Evolutionary conservation across 495 filamentous ascomycete species (phyloP).

Genomic region (Cercophora newfieldiana): DNA sequence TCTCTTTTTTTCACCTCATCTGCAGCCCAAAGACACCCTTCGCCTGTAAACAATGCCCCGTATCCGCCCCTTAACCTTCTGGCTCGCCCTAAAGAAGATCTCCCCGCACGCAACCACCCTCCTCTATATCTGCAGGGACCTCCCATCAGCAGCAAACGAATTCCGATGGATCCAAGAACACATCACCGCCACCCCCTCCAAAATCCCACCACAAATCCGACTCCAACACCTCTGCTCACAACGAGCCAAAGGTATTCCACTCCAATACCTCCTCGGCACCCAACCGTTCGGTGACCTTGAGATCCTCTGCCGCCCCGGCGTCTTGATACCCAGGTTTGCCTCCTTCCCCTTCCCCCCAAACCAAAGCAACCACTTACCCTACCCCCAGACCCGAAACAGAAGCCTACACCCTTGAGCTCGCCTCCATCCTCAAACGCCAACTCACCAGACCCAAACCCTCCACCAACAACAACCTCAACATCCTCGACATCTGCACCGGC

Average conservation of each 20-base stretch:
- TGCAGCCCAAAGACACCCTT: neutral
- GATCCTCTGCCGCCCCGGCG: conserved; percentile 71
- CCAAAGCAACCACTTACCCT: neutral
- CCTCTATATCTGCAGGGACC: conserved; percentile 66
- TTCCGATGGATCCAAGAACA: conserved; percentile 83
- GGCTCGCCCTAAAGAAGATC: conserved; percentile 52
- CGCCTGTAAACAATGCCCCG: conserved; percentile 66
- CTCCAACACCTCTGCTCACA: conserved; percentile 54
- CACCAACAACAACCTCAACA: too few species aligned
- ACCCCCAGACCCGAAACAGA: conserved; percentile 63
- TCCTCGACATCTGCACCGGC: conserved; percentile 87
- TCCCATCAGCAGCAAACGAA: conserved; percentile 70
- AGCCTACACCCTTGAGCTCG: conserved; percentile 60
- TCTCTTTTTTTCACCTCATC: too few species aligned
- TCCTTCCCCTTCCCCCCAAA: neutral
- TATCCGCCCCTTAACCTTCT: conserved; percentile 59
- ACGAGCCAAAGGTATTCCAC: conserved; percentile 65
- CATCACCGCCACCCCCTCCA: conserved; percentile 17
- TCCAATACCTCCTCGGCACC: conserved; percentile 87
- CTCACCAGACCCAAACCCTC: conserved; percentile 7
- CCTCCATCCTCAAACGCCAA: conserved; percentile 41
- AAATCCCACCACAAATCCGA: conserved; percentile 18
- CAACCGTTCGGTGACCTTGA: conserved; percentile 86
- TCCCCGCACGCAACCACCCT: conserved; percentile 64
- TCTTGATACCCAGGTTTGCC: conserved; percentile 77